A percentile compares a stretch with the other conserved stretches of the same genome.
Conservation (phyloP, 345 rosid genomes). For the Mallotus nudiflorus region DNA sequence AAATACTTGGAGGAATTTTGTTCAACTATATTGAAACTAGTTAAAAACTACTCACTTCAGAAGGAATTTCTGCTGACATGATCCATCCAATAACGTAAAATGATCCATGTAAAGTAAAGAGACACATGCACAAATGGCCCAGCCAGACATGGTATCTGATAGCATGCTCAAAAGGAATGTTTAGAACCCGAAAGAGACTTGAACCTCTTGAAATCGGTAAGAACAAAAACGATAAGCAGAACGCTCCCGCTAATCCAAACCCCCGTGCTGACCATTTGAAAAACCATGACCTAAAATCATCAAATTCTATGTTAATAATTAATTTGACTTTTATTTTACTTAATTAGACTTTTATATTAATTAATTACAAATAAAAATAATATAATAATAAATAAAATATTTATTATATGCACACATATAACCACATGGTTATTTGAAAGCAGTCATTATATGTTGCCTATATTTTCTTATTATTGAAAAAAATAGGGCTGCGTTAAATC, state of each 20-base stretch:
- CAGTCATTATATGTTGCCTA: too few relatives aligned
- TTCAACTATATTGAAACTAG: too few relatives aligned
- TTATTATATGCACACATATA: too few relatives aligned
- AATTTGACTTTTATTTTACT: too few relatives aligned
- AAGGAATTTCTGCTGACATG: slow-evolving; percentile 15
- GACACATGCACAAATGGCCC: slow-evolving; percentile 32
- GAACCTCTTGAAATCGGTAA: slow-evolving; percentile 38
- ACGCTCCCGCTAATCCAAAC: slow-evolving; percentile 29
- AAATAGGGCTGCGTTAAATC: too few relatives aligned
- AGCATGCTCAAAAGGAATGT: slow-evolving; percentile 29
- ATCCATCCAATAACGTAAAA: slow-evolving; percentile 30
- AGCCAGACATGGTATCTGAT: slow-evolving; percentile 39
- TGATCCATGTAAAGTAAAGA: slow-evolving; percentile 34
- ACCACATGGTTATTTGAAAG: too few relatives aligned
- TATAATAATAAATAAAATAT: too few relatives aligned
- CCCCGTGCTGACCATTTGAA: slow-evolving; percentile 19
- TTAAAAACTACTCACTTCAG: not conserved
- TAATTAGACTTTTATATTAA: too few relatives aligned
- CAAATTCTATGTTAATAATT: too few relatives aligned
- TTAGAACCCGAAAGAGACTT: slow-evolving; percentile 28
- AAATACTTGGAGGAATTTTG: too few relatives aligned
- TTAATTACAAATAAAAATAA: too few relatives aligned
- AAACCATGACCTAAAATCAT: slow-evolving; percentile 26
- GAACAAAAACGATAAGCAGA: slow-evolving; percentile 34
- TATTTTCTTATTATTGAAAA: too few relatives aligned